Evolutionary conservation across 2,329 filamentous ascomycete species (phyloP).

Genomic region (Lachnellula cervina): DNA sequence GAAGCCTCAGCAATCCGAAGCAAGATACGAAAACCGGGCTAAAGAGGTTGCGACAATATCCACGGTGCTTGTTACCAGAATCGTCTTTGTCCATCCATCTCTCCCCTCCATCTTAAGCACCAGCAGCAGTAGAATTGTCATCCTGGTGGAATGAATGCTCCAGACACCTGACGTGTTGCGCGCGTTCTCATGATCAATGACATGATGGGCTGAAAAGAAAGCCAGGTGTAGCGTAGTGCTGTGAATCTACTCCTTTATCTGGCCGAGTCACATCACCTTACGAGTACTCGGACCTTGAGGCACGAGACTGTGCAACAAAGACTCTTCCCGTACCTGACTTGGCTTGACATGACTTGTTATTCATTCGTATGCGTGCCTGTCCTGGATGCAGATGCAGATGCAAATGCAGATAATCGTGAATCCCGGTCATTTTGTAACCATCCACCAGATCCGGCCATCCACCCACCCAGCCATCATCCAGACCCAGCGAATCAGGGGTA

Average conservation of each 20-base stretch:
- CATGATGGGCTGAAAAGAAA: not conserved
- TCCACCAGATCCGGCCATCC: not conserved
- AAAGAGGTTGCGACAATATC: too few species aligned
- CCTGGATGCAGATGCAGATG: not conserved
- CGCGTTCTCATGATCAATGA: not conserved
- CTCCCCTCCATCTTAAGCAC: too few species aligned
- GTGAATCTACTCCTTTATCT: not conserved
- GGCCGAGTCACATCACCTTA: not conserved
- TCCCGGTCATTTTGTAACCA: not conserved
- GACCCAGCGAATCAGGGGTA: too few species aligned
- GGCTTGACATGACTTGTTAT: too few species aligned
- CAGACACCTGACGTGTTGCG: not conserved
- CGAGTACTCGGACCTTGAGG: not conserved
- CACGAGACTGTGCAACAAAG: not conserved
- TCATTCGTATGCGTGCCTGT: not conserved
- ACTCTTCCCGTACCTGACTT: not conserved
- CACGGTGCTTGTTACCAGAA: too few species aligned
- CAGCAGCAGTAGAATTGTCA: too few species aligned
- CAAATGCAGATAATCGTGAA: conserved; percentile 4
- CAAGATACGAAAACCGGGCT: too few species aligned
- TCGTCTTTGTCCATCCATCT: too few species aligned
- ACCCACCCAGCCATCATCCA: not conserved
- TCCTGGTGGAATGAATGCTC: too few species aligned
- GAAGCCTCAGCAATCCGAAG: too few species aligned
- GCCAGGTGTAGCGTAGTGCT: not conserved